phyloP scores from a whole-genome alignment of 2,329 filamentous ascomycete species.

The Colletotrichum simmondsii region DNA sequence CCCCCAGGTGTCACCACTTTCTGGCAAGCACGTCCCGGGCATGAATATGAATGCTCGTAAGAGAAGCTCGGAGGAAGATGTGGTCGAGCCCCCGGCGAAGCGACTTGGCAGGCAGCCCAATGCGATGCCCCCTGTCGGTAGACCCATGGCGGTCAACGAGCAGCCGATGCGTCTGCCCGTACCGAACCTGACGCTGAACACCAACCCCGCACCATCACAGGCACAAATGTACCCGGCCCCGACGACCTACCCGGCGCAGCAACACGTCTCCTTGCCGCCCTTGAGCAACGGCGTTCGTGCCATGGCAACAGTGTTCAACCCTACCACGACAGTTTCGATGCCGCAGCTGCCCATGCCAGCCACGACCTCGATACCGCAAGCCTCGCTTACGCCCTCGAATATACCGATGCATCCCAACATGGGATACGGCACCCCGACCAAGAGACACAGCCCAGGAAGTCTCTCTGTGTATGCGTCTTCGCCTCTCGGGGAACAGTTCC shows the following conservation, averaged over 20 bases:
- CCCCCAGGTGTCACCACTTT: constrained; percentile 59
- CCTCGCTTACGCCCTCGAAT: constrained; percentile 32
- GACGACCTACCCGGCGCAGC: constrained; percentile 55
- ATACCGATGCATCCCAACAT: constrained; percentile 42
- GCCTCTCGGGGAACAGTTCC: constrained; percentile 72
- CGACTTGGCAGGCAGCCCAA: constrained; percentile 49
- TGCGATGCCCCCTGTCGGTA: constrained; percentile 24
- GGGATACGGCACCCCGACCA: constrained; percentile 62
- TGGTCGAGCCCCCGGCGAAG: constrained; percentile 66
- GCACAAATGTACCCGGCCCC: constrained; percentile 46
- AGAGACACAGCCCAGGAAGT: constrained; percentile 63
- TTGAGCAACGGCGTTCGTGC: constrained; percentile 71
- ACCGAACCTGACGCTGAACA: constrained; percentile 77
- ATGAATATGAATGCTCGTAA: constrained; percentile 58
- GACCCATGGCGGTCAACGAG: constrained; percentile 36
- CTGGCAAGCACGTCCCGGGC: constrained; percentile 52
- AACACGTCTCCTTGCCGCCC: constrained; percentile 69
- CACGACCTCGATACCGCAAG: constrained; percentile 23
- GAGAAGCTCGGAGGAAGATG: constrained; percentile 61
- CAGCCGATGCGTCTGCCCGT: constrained; percentile 68
- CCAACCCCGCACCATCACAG: constrained; percentile 45
- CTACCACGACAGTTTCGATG: constrained; percentile 38
- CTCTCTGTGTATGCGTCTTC: constrained; percentile 73
- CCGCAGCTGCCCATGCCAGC: constrained; percentile 34
- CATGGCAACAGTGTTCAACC: constrained; percentile 81